Percentiles rank a stretch among this genome's conserved stretches.
These are phyloP conservation scores for Aureobasidium uvarum DNA, from an alignment of 2,329 filamentous ascomycete species.

Conservation along the genomic window DNA sequence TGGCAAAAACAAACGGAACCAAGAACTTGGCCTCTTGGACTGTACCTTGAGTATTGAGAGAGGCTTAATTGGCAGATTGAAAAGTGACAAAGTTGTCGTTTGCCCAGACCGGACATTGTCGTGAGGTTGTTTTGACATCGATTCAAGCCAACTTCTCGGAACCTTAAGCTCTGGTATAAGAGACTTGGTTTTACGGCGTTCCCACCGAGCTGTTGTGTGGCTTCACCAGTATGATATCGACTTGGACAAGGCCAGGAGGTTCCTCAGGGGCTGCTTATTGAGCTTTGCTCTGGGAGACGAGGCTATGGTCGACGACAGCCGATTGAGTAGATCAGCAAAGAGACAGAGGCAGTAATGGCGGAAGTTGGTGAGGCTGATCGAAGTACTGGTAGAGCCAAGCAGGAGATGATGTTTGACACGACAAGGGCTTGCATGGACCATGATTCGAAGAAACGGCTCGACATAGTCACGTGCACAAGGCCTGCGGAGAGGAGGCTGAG, in stretches of 20 bases:
- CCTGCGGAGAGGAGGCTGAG: not conserved
- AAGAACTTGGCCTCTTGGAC: conserved; percentile 23
- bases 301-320: not conserved
- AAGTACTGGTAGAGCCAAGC: not conserved
- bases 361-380: not conserved
- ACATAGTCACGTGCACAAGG: not conserved
- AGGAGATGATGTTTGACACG: not conserved
- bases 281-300: not conserved
- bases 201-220: not conserved
- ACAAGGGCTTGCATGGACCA: not conserved
- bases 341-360: too few species aligned
- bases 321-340: not conserved
- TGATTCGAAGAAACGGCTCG: not conserved
- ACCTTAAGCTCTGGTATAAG: not conserved
- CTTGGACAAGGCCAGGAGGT: not conserved
- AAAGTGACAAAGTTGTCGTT: not conserved
- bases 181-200: not conserved
- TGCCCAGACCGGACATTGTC: conserved; percentile 3
- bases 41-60: not conserved
- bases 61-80: not conserved
- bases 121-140: not conserved
- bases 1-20: conserved; percentile 3
- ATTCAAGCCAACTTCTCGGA: not conserved
- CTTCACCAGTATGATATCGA: not conserved
- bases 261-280: not conserved